Evolutionary conservation across 139 green algal genomes (phyloP).

Genomic region (Mesotaenium endlicherianum): DNA sequence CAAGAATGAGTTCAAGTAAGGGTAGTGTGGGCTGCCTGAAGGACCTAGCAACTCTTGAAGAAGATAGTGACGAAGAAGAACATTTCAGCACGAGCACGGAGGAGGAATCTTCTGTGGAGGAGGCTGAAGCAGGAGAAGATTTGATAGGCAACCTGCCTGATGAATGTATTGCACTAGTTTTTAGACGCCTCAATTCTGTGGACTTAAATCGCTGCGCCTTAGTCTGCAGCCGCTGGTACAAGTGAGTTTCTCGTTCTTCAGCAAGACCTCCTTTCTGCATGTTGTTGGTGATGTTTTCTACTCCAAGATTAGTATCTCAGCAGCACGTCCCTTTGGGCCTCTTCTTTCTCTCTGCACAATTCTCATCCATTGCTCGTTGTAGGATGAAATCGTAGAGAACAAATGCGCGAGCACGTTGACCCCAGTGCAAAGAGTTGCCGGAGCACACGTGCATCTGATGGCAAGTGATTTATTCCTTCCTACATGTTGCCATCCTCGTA

Average conservation of each 20-base stretch:
- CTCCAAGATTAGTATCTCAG: not conserved
- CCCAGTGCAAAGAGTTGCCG: no score
- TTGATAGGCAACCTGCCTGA: slow-evolving; percentile 29
- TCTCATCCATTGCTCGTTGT: not conserved
- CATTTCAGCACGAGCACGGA: no score
- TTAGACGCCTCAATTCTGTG: slow-evolving; percentile 10
- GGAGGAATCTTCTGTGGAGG: no score
- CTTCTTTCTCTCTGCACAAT: not conserved
- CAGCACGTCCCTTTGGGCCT: not conserved
- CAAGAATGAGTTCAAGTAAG: no score
- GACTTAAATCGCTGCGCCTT: slow-evolving; percentile 24
- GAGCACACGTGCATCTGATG: no score
- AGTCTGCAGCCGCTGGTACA: slow-evolving; percentile 25
- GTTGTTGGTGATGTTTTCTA: slow-evolving; percentile 1
- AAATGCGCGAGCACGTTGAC: not conserved
- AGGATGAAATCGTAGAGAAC: not conserved
- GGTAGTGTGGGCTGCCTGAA: no score
- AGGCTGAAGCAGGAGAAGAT: no score
- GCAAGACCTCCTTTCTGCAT: not conserved
- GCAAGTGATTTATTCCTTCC: no score
- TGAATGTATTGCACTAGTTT: slow-evolving; percentile 20
- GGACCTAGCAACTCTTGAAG: no score
- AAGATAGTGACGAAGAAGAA: no score
- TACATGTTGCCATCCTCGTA: no score
- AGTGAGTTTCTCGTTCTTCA: not conserved